Base-by-base conservation (phyloP, 768 basidiomycete genomes). In the Paxillus rubicundulus region DNA sequence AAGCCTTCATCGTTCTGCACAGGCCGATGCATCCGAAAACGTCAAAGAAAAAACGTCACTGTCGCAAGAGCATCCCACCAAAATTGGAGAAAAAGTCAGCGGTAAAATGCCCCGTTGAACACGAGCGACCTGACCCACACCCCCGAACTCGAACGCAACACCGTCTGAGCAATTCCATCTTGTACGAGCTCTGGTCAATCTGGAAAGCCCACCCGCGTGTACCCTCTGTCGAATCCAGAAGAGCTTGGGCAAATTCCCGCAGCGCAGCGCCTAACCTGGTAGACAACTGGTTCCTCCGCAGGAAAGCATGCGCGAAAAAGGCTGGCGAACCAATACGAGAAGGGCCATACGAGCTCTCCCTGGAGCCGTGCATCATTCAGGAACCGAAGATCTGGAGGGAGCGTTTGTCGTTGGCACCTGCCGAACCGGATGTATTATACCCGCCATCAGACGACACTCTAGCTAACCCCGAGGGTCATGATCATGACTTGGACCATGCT, bases 111-210 rank as follows among this genome's bases (percentile, higher is more conserved):
- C 7, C 37, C n/a, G 8, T 17, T 18, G 18, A 6, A 38, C 37
- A 17, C 37, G 37, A 14, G 36, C 36, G 13, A 37, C 30, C 13
- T 33, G 10, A 33, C 9, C n/a, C 37, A n/a, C 37, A 9, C 2
- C 37, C 16, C 37, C n/a, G n/a, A 38, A 38, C 37, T 5, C 37
- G n/a, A n/a, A 38, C n/a, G 37, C 6, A 37, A n/a, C 24, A 28
- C 17, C 14, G 1, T 17, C 32, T 55, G 13, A 2, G 33, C 39
- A 14, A 1, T 17, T 49, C 50, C 1, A 41, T 56, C 37, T 52
- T 67, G 17, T 28, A 50, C 38, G 67, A 68, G 16, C 69, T 68
- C 20, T 67, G 64, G 65, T 59, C 49, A 4, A 68, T 68, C 37
- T 68, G 69, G 67, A 59, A 32, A 37, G 45, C 53, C 8, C 45